Evolutionary conservation across 345 rosid species (phyloP).

Genomic region (Citrus australasica): DNA sequence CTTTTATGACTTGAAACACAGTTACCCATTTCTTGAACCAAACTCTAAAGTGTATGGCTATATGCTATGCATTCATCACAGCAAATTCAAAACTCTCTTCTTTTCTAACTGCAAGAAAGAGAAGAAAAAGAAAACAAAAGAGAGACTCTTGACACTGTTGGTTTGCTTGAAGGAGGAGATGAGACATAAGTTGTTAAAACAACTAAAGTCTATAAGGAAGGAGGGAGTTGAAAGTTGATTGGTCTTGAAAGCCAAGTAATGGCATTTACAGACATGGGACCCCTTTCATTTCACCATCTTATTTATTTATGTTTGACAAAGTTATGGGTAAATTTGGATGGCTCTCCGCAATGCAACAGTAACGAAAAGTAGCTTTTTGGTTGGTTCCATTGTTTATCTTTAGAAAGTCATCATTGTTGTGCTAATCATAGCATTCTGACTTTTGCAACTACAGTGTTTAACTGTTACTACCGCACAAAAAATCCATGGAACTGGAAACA

Average conservation of each 20-base stretch:
- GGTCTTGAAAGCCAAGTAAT: constrained; percentile 67
- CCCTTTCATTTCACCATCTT: constrained; percentile 1
- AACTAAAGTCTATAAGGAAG: constrained; percentile 16
- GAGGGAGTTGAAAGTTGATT: constrained; percentile 29
- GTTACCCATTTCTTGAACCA: constrained; percentile 38
- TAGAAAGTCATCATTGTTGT: neutral
- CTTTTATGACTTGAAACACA: constrained; percentile 32
- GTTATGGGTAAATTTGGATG: neutral
- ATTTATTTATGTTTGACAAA: neutral
- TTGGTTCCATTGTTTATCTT: constrained; percentile 10
- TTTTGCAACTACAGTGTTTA: neutral
- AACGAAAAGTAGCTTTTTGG: constrained; percentile 15
- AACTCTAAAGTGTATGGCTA: neutral
- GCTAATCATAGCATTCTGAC: neutral
- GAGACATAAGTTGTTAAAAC: constrained; percentile 4
- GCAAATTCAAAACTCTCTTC: neutral
- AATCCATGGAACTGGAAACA: neutral
- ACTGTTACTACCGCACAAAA: neutral
- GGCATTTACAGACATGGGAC: constrained; percentile 38
- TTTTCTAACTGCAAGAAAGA: constrained; percentile 8
- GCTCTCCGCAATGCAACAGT: neutral
- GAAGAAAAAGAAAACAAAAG: neutral
- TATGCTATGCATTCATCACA: neutral
- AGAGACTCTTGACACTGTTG: neutral
- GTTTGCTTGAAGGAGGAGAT: constrained; percentile 20